Evolutionary conservation across 1,139 yeast species (phyloP), one percentile per base, ranked within the genome.

Genomic region (Yamadazyma conglobata): DNA sequence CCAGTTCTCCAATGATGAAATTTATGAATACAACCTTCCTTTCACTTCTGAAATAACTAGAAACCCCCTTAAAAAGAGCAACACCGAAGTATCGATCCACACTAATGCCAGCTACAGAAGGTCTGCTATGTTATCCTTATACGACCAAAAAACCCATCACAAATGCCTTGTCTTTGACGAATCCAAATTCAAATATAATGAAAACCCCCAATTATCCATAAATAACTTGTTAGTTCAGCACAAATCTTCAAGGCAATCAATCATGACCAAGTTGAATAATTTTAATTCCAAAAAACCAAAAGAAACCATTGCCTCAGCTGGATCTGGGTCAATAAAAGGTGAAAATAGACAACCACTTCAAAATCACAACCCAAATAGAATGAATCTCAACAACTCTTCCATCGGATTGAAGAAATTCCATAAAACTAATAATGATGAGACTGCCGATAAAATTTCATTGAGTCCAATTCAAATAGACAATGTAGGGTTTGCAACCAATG

Each of bases 61-160:
- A 15, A 51, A 31, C 31, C 58, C 27, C 46, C 60, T n/a, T 56
- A 60, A 49, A 15, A 35, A 35, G 17, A 54, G 64, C 17, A 52
- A 42, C 27, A 62, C 71, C 2, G 70, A 65, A 37, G 47, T 55
- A 37, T 64, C 71, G 4, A 48, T 74, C 37, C 67, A 58, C 32
- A 63, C 69, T 4, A 73, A 73, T 41, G 76, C 80, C 3, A 63
- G 76, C 8, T 66, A 61, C 42, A 60, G 80, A 46, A 59, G 80
- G 33, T 71, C 77, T 22, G 77, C 77, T 4, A 71, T 75, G 65
- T 57, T 75, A 30, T 70, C 77, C 5, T 55, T 75, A 37, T 68
- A 73, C 41, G 79, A 73, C 38, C 56, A 52, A 38, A 54, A 56
- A 35, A 52, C 54, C 21, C 59, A 58, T 46, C 58, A 60, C 46